These are phyloP conservation scores for Bryum argenteum DNA, from an alignment of 225 moss, liverwort and hornwort genomes.

Conservation along the genomic window DNA sequence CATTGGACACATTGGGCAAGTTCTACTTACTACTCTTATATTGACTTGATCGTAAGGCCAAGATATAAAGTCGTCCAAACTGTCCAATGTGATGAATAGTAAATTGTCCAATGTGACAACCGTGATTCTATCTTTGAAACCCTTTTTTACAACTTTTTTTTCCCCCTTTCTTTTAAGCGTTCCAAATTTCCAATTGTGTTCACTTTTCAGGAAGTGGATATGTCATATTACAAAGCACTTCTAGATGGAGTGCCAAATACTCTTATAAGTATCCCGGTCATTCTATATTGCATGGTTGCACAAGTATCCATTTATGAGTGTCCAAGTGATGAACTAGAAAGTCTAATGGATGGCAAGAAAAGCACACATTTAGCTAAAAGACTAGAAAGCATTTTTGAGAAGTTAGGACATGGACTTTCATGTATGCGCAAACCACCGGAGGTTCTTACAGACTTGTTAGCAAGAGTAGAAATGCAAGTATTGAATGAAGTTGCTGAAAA, in stretches of 20 bases:
- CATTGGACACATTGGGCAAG: no score
- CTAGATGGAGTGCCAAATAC: constrained; percentile 57
- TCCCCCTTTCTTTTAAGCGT: neutral
- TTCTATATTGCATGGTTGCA: constrained; percentile 72
- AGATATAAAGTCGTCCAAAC: no score
- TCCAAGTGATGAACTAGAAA: constrained; percentile 52
- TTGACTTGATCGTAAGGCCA: no score
- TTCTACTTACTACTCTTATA: no score
- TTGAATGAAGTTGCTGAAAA: neutral
- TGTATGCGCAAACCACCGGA: constrained; percentile 21
- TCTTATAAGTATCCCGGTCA: constrained; percentile 59
- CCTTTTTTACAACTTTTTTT: neutral
- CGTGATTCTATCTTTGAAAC: no score
- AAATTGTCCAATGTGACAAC: no score
- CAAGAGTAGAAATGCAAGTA: constrained; percentile 20
- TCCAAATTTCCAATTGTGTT: neutral
- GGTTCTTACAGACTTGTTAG: neutral
- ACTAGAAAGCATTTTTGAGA: constrained; percentile 58
- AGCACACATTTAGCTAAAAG: constrained; percentile 41
- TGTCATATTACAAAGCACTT: constrained; percentile 59
- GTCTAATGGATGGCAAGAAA: constrained; percentile 47
- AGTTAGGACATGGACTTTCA: constrained; percentile 57
- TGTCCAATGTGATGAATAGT: no score
- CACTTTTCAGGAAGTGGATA: constrained; percentile 54
- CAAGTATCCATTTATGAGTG: constrained; percentile 75